These are phyloP conservation scores for Erodium moschatum DNA, from an alignment of 441 rosid genomes.

Conservation along the genomic window DNA sequence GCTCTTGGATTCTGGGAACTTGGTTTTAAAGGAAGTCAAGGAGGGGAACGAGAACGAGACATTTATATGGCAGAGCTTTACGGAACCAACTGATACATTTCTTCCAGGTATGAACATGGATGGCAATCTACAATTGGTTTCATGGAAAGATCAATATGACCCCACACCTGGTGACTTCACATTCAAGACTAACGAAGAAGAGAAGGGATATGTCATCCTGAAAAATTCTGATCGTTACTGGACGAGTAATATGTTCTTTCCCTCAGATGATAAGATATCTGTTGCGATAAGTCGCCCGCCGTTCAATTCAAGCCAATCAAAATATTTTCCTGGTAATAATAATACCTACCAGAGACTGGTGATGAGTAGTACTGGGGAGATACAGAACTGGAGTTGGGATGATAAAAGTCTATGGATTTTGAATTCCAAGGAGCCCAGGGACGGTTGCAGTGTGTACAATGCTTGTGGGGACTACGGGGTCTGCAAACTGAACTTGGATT, in stretches of 20 bases:
- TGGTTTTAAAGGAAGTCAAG: constrained; percentile 26
- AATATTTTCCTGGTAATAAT: constrained; percentile 13
- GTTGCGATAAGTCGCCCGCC: constrained; percentile 30
- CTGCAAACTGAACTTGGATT: constrained; percentile 42
- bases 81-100: constrained; percentile 55
- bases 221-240: constrained; percentile 34
- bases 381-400: constrained; percentile 31
- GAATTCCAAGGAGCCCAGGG: constrained; percentile 44
- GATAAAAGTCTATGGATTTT: constrained; percentile 30
- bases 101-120: constrained; percentile 66
- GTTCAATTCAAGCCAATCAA: too few relatives aligned
- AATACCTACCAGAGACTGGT: constrained; percentile 30
- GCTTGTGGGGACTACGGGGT: constrained; percentile 49
- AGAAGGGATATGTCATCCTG: constrained; percentile 31
- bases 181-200: constrained; percentile 36
- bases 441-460: constrained; percentile 35
- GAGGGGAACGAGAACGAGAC: background rate
- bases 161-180: constrained; percentile 47
- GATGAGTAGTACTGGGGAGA: constrained; percentile 39
- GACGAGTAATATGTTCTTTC: constrained; percentile 30
- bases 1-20: constrained; percentile 49
- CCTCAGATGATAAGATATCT: constrained; percentile 34
- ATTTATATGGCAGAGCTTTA: constrained; percentile 52
- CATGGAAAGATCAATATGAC: constrained; percentile 40
- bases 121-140: constrained; percentile 29